Evolutionary conservation across 2,329 filamentous ascomycete genomes (phyloP).

Genomic region (Aspergillus oerlinghausenensis): DNA sequence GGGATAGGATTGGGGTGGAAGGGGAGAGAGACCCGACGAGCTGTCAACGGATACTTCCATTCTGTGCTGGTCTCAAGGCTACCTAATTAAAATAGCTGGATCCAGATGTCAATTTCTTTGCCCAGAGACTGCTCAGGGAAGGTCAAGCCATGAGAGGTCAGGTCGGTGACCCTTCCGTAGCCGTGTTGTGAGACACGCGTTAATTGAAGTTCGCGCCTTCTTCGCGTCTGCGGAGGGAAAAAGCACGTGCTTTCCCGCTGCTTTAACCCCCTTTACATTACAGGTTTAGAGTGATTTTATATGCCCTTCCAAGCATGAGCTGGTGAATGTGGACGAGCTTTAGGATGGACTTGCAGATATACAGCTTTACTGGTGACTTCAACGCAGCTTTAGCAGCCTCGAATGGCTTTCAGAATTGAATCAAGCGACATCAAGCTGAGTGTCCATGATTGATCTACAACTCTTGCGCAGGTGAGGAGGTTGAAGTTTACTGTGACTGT

Average conservation of each 20-base stretch:
- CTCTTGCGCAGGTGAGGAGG: background rate
- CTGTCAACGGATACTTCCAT: constrained; percentile 19
- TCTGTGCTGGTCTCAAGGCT: background rate
- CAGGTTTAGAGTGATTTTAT: background rate
- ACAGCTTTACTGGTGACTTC: background rate
- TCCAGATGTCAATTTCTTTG: background rate
- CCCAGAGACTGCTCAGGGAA: background rate
- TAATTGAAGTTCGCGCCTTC: constrained; percentile 14
- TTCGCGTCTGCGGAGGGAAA: constrained; percentile 8
- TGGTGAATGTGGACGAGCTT: background rate
- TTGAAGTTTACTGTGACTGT: background rate
- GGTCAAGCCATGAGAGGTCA: background rate
- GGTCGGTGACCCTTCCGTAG: background rate
- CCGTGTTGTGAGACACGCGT: constrained; percentile 11
- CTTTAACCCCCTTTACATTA: background rate
- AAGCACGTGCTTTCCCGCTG: constrained; percentile 5
- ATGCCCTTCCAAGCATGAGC: background rate
- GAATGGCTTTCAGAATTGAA: background rate
- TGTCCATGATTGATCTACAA: background rate
- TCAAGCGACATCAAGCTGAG: background rate
- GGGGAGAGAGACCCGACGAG: constrained; percentile 17
- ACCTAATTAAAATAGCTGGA: background rate
- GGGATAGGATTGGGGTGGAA: constrained; percentile 13
- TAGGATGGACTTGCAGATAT: background rate
- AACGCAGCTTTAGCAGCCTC: background rate